Conservation (phyloP, 495 filamentous ascomycete genomes). For the Xylaria castorea region DNA sequence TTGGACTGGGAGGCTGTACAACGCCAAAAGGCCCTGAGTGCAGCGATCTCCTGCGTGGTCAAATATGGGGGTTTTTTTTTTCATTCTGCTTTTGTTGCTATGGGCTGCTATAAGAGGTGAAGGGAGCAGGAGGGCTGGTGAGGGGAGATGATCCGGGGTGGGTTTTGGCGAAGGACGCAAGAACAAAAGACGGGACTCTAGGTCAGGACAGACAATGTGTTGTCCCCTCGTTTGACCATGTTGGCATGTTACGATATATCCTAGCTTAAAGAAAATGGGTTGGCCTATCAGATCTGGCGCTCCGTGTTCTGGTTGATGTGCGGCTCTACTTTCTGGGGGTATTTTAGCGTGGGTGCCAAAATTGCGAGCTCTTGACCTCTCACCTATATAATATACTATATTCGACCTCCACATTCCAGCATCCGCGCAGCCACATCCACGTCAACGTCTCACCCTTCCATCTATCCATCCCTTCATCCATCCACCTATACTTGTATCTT, state of each 20-base stretch:
- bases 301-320: slow-evolving; percentile 39
- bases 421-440: slow-evolving; percentile 28
- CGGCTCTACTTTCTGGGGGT: slow-evolving; percentile 43
- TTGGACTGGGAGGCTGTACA: slow-evolving; percentile 2
- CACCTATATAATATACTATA: slow-evolving; percentile 1
- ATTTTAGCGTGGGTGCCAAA: slow-evolving; percentile 43
- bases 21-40: slow-evolving; percentile 14
- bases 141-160: background rate
- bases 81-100: background rate
- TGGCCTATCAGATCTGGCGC: slow-evolving; percentile 42
- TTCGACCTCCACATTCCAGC: slow-evolving; percentile 35
- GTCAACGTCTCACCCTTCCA: slow-evolving; percentile 20
- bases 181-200: slow-evolving; percentile 3
- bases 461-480: slow-evolving; percentile 28
- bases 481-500: background rate
- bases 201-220: slow-evolving; percentile 14
- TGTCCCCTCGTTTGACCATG: slow-evolving; percentile 16
- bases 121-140: background rate
- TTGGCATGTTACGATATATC: slow-evolving; percentile 26
- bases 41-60: background rate
- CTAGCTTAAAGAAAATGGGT: slow-evolving; percentile 35
- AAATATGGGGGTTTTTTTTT: background rate
- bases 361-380: slow-evolving; percentile 31
- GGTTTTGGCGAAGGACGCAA: slow-evolving; percentile 1
- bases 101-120: background rate